Evolutionary conservation across 1,284 basidiomycete species (phyloP).

Genomic region (Boletus smithii): DNA sequence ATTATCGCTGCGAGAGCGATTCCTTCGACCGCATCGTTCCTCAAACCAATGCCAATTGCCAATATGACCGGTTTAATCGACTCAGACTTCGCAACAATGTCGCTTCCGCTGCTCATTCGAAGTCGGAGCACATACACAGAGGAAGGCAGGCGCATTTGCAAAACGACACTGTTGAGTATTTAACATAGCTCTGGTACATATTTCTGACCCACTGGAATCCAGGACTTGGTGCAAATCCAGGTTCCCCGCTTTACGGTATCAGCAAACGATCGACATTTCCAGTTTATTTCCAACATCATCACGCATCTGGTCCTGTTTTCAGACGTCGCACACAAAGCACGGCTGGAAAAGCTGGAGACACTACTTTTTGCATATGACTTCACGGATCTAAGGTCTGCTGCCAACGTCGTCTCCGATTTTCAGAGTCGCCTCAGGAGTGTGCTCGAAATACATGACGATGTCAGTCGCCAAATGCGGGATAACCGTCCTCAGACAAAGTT

Average conservation of each 20-base stretch:
- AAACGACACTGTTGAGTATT: constrained; percentile 67
- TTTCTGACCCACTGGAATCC: constrained; percentile 15
- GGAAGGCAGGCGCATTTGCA: constrained; percentile 64
- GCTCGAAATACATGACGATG: constrained; percentile 56
- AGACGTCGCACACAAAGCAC: constrained; percentile 79
- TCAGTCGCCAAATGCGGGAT: constrained; percentile 40
- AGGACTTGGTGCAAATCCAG: constrained; percentile 81
- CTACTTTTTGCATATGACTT: constrained; percentile 92
- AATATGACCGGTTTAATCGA: constrained; percentile 95
- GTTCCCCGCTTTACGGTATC: constrained; percentile 88
- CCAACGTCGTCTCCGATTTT: constrained; percentile 68
- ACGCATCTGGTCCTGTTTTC: constrained; percentile 87
- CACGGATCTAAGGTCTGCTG: constrained; percentile 68
- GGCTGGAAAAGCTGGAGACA: constrained; percentile 76
- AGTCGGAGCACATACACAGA: constrained; percentile 34
- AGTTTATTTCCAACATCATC: constrained; percentile 84
- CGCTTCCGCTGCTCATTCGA: constrained; percentile 44
- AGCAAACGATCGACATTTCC: constrained; percentile 84
- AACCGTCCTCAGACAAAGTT: constrained; percentile 46
- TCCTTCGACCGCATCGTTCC: constrained; percentile 89
- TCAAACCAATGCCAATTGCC: constrained; percentile 82
- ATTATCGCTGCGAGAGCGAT: constrained; percentile 76
- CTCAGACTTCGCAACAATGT: constrained; percentile 77
- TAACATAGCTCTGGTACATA: background rate
- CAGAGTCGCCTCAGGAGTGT: constrained; percentile 75